phyloP scores from a whole-genome alignment of 73 alveolate species.

The Paramecium sonneborni region DNA sequence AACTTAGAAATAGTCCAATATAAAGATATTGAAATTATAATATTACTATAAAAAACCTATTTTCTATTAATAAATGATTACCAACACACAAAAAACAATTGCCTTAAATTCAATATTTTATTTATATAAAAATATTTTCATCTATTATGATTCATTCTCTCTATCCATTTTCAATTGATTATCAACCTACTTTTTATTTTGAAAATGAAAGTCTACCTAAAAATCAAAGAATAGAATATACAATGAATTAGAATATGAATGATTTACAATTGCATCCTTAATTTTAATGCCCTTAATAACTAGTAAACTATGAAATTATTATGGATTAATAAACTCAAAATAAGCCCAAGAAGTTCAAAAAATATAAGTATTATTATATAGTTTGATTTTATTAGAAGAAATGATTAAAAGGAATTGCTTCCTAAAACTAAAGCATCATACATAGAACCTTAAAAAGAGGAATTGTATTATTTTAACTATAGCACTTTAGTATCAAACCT shows the following conservation, averaged over 20 bases:
- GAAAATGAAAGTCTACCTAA: background rate
- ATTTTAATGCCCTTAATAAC: background rate
- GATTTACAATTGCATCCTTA: background rate
- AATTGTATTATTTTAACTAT: background rate
- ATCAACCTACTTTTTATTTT: background rate
- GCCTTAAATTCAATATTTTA: background rate
- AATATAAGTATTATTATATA: background rate
- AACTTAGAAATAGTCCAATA: constrained; percentile 45
- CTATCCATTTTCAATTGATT: background rate
- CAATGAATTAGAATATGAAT: background rate
- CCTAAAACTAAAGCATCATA: constrained; percentile 3
- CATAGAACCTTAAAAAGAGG: background rate
- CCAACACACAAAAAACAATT: background rate
- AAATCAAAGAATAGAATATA: background rate
- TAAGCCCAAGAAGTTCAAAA: background rate
- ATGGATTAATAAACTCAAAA: background rate
- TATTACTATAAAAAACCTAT: background rate
- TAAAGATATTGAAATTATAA: constrained; percentile 1
- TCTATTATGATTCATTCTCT: background rate
- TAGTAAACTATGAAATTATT: background rate
- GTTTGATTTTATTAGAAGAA: background rate
- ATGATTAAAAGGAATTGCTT: background rate
- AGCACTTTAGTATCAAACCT: background rate
- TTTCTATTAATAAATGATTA: background rate
- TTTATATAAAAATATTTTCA: background rate